Evolutionary conservation across 768 basidiomycete species (phyloP).

Genomic region (Macrolepiota fuliginosa): DNA sequence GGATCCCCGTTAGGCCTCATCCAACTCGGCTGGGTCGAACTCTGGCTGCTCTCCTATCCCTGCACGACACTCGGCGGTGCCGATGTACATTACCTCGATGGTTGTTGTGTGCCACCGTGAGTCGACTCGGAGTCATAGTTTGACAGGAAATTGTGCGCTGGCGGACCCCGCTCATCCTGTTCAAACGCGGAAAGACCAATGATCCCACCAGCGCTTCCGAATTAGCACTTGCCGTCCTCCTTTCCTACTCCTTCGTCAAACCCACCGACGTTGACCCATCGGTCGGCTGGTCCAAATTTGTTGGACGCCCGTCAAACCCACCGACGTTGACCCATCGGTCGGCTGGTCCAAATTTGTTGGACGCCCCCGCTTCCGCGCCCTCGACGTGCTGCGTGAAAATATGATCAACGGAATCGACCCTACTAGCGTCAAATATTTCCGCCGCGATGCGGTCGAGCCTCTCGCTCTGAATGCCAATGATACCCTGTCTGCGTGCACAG

Average conservation of each 20-base stretch:
- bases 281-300: too few species aligned
- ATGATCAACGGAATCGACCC: not conserved
- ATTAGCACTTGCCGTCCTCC: slow-evolving; percentile 15
- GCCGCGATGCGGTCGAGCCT: not conserved
- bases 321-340: not conserved
- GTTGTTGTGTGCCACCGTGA: too few species aligned
- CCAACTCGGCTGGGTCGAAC: too few species aligned
- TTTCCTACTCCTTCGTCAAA: slow-evolving; percentile 14
- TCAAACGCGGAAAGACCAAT: slow-evolving; percentile 13
- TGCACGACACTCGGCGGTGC: too few species aligned
- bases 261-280: not conserved
- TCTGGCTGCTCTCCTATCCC: too few species aligned
- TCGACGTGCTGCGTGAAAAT: not conserved
- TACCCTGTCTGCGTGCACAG: slow-evolving; percentile 16
- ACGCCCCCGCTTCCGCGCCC: slow-evolving; percentile 21
- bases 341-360: too few species aligned
- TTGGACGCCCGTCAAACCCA: not conserved
- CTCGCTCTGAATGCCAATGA: slow-evolving; percentile 8
- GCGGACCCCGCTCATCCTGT: too few species aligned
- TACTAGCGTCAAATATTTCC: not conserved
- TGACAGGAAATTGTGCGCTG: too few species aligned
- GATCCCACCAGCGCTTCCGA: slow-evolving; percentile 16
- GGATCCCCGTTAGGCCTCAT: too few species aligned
- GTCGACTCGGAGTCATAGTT: too few species aligned
- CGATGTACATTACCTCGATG: too few species aligned